Evolutionary conservation across 768 basidiomycete species (phyloP).

Genomic region (Leccinum rimulosum): DNA sequence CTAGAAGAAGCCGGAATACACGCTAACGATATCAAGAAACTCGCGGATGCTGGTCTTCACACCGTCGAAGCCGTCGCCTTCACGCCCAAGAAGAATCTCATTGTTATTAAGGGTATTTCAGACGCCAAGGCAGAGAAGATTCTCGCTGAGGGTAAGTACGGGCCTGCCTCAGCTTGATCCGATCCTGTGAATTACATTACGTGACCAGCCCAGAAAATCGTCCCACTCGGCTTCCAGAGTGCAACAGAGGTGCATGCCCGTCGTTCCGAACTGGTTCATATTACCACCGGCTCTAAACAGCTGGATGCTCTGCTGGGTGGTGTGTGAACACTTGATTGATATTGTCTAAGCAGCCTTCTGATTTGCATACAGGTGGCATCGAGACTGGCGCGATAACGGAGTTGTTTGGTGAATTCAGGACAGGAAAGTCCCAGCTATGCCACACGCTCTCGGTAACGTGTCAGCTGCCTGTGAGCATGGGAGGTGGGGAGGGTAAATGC

Average conservation of each 20-base stretch:
- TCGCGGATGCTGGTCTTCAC: conserved; percentile 85
- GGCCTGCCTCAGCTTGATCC: neutral
- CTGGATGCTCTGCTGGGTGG: conserved; percentile 95
- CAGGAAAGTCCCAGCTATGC: conserved; percentile 97
- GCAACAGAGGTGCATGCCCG: conserved; percentile 97
- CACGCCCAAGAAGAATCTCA: conserved; percentile 90
- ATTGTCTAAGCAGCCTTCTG: conserved; percentile 7
- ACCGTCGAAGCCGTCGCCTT: conserved; percentile 96
- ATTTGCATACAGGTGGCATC: conserved; percentile 67
- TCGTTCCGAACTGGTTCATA: conserved; percentile 91
- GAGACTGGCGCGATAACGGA: conserved; percentile 99
- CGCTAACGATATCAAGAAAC: conserved; percentile 91
- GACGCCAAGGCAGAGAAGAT: conserved; percentile 98
- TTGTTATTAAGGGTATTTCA: conserved; percentile 93
- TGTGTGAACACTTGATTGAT: conserved; percentile 26
- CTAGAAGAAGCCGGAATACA: conserved; percentile 87
- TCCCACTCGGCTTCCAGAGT: conserved; percentile 96
- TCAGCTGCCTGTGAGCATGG: conserved; percentile 95
- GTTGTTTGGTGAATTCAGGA: conserved; percentile 97
- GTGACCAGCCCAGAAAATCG: conserved; percentile 81
- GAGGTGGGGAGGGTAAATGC: conserved; percentile 98
- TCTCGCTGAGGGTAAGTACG: conserved; percentile 71
- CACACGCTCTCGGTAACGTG: conserved; percentile 98
- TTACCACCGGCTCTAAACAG: conserved; percentile 95
- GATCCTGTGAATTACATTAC: conserved; percentile 8